Base-by-base conservation (phyloP, 495 filamentous ascomycete species). In the Trichoderma virens region DNA sequence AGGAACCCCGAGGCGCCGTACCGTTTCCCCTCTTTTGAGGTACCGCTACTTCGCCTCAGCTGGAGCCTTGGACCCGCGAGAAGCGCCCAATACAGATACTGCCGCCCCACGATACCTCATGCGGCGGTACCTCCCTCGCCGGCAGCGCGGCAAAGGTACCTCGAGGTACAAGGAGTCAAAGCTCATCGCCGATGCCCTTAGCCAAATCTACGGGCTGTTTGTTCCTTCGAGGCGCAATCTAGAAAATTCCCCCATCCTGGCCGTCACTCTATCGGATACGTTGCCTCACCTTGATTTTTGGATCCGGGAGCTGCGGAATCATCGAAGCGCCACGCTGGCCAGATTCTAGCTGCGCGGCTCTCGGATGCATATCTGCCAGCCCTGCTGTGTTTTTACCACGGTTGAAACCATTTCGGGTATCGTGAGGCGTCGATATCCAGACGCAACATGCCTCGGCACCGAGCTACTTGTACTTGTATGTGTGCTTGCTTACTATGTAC, bases 151-250 rank as follows among this genome's bases (percentile, higher is more conserved):
- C 43, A 47, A 20, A 35, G 34, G 43, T 47, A 47, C 43, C 23
- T 47, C 2, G 16, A 8, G n/a, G 20, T 47, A 47, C 43, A 25
- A 5, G n/a, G 0, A 4, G 38, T 18, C 18, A 8, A 7, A 23
- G 20, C 43, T 3, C 6, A 7, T 35, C 34, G 34, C 34, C 2
- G 43, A 47, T 20, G 18, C 43, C 20, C 43, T 8, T n/a, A n/a
- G 16, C 20, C 43, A n/a, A 3, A 47, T 47, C 43, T 5, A 47
- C 41, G 18, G 41, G 9, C 5, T 20, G 16, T 1, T 16, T 45
- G 43, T n/a, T 16, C 8, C 51, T 56, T 56, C 51, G 51, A 56
- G 51, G 51, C 51, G 51, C 25, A 28, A 56, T 56, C 51, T 56
- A 56, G 51, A 56, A 56, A 23, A 56, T 27, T 28, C 23, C 27